Evolutionary conservation across 2,329 filamentous ascomycete genomes (phyloP).

Genomic region (Trichoderma guizhouense): DNA sequence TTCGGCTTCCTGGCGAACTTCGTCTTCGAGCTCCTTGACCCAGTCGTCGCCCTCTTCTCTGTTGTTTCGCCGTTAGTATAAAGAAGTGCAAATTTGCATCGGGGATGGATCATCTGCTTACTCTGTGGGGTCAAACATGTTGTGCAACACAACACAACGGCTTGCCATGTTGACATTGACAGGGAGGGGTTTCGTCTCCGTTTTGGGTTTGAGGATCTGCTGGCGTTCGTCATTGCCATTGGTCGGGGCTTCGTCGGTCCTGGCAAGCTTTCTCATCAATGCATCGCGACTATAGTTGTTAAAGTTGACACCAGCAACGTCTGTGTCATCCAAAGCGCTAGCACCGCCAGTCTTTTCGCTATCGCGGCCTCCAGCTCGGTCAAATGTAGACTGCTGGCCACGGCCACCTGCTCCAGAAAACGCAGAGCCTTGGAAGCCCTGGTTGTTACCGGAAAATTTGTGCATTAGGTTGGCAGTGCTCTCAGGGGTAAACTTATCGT

Average conservation of each 20-base stretch:
- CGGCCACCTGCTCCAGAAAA: conserved; percentile 90
- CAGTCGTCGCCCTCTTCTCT: conserved; percentile 85
- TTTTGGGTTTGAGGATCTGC: conserved; percentile 73
- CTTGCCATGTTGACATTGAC: conserved; percentile 89
- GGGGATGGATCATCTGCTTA: conserved; percentile 51
- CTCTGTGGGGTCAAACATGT: conserved; percentile 92
- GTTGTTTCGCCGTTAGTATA: conserved; percentile 33
- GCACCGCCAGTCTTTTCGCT: conserved; percentile 88
- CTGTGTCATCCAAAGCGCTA: conserved; percentile 93
- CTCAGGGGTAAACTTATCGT: conserved; percentile 99
- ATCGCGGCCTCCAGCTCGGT: conserved; percentile 83
- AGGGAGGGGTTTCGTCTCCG: conserved; percentile 72
- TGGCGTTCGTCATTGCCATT: conserved; percentile 62
- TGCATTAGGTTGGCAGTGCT: conserved; percentile 89
- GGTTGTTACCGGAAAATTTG: conserved; percentile 80
- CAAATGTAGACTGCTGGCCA: conserved; percentile 83
- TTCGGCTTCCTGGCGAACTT: conserved; percentile 90
- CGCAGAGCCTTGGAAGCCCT: conserved; percentile 79
- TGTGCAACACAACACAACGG: conserved; percentile 88
- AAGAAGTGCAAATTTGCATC: background rate
- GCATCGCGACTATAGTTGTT: conserved; percentile 98
- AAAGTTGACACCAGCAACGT: conserved; percentile 98
- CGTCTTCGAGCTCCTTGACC: conserved; percentile 91
- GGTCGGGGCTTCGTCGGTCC: conserved; percentile 77
- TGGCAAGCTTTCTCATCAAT: conserved; percentile 96